Evolutionary conservation across 306 rosid genomes (phyloP), one percentile per base, ranked within the genome.

Genomic region (Gastrolobium villosum): DNA sequence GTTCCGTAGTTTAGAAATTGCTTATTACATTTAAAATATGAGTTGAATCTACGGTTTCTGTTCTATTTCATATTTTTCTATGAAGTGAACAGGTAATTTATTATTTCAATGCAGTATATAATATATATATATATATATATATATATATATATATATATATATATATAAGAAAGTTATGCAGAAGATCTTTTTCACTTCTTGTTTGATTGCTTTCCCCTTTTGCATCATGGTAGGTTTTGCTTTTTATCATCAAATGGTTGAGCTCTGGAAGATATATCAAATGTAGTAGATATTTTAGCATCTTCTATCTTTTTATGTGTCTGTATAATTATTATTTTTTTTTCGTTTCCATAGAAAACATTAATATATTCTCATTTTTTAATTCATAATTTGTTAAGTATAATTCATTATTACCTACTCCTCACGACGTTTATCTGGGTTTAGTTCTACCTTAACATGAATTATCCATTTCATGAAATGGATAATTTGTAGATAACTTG

Each of bases 381-480:
- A 3, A 80, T 53, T 63, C 61, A 5, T 55, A 41, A 44, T 41
- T 65, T 30, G 57, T 53, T 65, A 15, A 37, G 28, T 31, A 4
- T 14, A 62, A 30, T 26, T 46, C 40, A 20, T 73, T 55, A 34
- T 13, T 49, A 28, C 3, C 37, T 34, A 6, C 44, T 13, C 53
- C 37, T 65, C 4, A 4, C 57, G 30, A 36, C 55, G 54, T 39
- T 48, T 61, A 32, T 45, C 62, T 20, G 26, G 26, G 26, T 20
- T 55, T 62, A 6, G 72, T 26, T 52, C 13, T 48, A 9, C 32
- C 14, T 26, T 76, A 31, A 20, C 45, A 40, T 49, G 28, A 50
- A 10, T 20, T 13, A 50, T 65, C 76, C 57, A 43, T 37, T 56
- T 53, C 15, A 6, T 59, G 35, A 61, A 54, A 65, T 48, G 45